Evolutionary conservation across 179 eudicot genomes (phyloP), one percentile per base, ranked within the genome.

Genomic region (Patellifolia procumbens): DNA sequence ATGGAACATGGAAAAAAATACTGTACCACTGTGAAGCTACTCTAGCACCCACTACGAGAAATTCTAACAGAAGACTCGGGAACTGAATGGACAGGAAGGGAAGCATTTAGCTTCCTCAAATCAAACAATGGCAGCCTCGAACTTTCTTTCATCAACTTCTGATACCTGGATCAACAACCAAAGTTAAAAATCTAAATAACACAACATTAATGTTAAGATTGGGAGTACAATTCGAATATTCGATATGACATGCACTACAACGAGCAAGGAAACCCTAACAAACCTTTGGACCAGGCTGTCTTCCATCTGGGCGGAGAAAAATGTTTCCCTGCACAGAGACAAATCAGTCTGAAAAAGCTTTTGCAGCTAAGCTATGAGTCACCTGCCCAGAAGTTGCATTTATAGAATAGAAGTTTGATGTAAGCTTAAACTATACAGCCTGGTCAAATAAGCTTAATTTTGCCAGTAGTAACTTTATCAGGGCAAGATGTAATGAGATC

Each of bases 111-210:
- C 92, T 92, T 90, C 69, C 92, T 88, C 60, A 94, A 81, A 82
- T 94, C 96, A 85, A 94, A 94, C 85, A 94, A 80, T 56, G 97
- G 96, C 94, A 89, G 78, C 81, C 94, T 90, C 61, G 98, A 92
- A 79, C 98, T 94, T 87, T 87, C 96, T 75, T 78, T 89, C 97
- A 94, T 90, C 79, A 94, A 81, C 81, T 88, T 80, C 83, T 94
- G 98, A 77, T 92, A 92, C 43, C 98, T 94, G 86, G 10, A 74
- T 37, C 10, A 72, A 48, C 46, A 59, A 53, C 43, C 68, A 62
- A 48, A 78, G 53, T 66, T 15, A 66, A 55, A 24, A 24, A 71
- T 49, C 48, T 32, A 31, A 68, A 42, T 58, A 46, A 11, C 66
- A 51, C 20, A 43, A 46, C 8, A 31, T 13, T n/a, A 68, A 26